phyloP scores from a whole-genome alignment of 106 monocot species.

The Triglochin maritima region DNA sequence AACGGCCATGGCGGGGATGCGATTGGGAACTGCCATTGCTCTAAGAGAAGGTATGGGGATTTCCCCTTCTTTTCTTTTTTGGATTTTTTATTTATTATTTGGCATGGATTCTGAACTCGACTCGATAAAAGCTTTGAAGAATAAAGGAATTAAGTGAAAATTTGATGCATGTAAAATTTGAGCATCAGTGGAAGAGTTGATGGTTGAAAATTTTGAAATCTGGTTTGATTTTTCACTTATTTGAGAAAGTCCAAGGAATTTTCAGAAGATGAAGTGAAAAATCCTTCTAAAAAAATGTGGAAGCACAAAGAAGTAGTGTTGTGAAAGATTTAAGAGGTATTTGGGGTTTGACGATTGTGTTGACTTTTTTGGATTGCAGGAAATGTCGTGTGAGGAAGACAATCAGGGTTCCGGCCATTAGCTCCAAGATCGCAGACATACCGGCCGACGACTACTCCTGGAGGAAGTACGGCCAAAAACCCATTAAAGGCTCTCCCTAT shows the following conservation, averaged over 20 bases:
- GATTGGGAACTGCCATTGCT: conserved; percentile 30
- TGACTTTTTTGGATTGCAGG: conserved; percentile 13
- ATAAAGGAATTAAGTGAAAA: too few relatives aligned
- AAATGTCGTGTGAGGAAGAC: conserved; percentile 50
- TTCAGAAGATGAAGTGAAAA: too few relatives aligned
- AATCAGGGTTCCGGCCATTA: conserved; percentile 64
- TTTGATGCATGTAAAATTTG: too few relatives aligned
- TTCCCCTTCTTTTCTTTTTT: neutral
- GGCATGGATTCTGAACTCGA: neutral
- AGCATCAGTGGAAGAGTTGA: too few relatives aligned
- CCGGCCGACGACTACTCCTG: conserved; percentile 77
- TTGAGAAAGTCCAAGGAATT: too few relatives aligned
- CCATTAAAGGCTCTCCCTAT: conserved; percentile 84
- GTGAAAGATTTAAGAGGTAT: too few relatives aligned
- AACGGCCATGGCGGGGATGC: conserved; percentile 8
- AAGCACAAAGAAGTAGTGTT: too few relatives aligned
- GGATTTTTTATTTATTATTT: neutral
- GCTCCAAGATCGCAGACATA: conserved; percentile 64
- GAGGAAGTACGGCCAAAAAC: conserved; percentile 89
- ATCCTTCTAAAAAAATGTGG: too few relatives aligned
- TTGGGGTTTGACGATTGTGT: too few relatives aligned
- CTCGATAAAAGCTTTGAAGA: too few relatives aligned
- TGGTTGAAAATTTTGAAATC: too few relatives aligned
- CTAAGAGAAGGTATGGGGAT: conserved; percentile 46
- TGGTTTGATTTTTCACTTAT: too few relatives aligned